These are phyloP conservation scores for Salinomyces thailandicus DNA, from an alignment of 2,329 filamentous ascomycete genomes.

Conservation along the genomic window DNA sequence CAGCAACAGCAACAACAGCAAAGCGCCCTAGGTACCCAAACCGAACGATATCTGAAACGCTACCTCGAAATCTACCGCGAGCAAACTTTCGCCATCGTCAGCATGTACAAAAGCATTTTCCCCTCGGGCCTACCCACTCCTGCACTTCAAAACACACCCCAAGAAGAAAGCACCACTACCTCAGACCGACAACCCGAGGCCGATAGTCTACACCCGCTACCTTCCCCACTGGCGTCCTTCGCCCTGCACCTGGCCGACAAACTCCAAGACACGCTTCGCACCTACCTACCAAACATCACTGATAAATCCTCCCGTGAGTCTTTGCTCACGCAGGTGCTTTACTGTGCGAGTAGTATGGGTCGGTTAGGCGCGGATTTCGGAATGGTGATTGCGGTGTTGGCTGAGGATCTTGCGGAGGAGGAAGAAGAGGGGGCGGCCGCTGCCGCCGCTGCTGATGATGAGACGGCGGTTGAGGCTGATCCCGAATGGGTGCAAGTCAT, in stretches of 20 bases:
- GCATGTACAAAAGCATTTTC: conserved; percentile 87
- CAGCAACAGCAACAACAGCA: not conserved
- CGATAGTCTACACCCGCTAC: conserved; percentile 45
- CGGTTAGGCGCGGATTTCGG: conserved; percentile 88
- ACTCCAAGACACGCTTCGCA: conserved; percentile 62
- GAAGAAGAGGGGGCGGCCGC: conserved; percentile 43
- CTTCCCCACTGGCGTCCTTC: conserved; percentile 72
- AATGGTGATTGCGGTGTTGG: conserved; percentile 62
- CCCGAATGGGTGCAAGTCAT: conserved; percentile 82
- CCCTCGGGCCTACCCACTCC: conserved; percentile 44
- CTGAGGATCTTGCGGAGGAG: conserved; percentile 41
- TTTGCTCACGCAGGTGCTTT: conserved; percentile 81
- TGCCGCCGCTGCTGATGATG: too few relatives aligned
- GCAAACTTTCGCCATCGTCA: conserved; percentile 91
- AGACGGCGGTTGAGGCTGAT: conserved; percentile 35
- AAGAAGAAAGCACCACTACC: conserved; percentile 12
- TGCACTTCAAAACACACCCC: not conserved
- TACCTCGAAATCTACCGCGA: conserved; percentile 97
- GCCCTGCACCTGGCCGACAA: conserved; percentile 73
- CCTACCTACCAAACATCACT: conserved; percentile 70
- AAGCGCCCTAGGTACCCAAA: conserved; percentile 63
- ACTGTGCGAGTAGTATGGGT: conserved; percentile 84
- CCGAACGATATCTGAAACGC: conserved; percentile 83
- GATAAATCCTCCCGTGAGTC: conserved; percentile 76
- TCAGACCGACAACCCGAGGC: not conserved